Evolutionary conservation across 73 alveolate species (phyloP).

Genomic region (Paramecium sonneborni): DNA sequence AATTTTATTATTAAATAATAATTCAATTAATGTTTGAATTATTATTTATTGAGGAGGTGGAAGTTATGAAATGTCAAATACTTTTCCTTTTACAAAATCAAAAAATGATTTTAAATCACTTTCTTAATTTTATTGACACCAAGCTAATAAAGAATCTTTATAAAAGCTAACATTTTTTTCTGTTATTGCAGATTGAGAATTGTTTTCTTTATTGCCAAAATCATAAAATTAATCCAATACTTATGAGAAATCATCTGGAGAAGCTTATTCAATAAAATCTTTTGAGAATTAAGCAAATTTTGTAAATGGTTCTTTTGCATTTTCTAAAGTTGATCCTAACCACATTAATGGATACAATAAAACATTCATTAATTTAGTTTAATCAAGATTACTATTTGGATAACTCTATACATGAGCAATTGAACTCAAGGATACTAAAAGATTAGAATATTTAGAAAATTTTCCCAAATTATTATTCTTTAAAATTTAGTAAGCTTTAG

Average conservation of each 20-base stretch:
- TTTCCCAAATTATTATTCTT: not conserved
- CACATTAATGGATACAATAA: not conserved
- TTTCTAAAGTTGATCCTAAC: not conserved
- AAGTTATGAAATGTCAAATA: not conserved
- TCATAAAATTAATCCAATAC: not conserved
- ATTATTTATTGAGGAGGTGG: not conserved
- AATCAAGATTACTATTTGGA: not conserved
- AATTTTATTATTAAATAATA: not conserved
- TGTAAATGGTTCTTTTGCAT: not conserved
- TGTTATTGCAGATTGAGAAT: not conserved
- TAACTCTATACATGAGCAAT: not conserved
- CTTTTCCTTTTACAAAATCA: not conserved
- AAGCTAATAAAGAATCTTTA: not conserved
- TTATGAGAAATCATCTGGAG: not conserved
- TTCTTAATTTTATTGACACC: not conserved
- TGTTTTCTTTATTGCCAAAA: not conserved
- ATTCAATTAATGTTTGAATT: not conserved
- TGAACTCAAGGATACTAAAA: not conserved
- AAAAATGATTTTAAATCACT: not conserved
- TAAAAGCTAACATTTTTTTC: not conserved
- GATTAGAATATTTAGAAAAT: not conserved
- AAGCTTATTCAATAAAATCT: not conserved
- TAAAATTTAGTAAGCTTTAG: not conserved
- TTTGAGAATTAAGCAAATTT: not conserved
- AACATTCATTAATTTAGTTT: not conserved